phyloP scores from a whole-genome alignment of 306 rosid species.

The Amphicarpaea edgeworthii region DNA sequence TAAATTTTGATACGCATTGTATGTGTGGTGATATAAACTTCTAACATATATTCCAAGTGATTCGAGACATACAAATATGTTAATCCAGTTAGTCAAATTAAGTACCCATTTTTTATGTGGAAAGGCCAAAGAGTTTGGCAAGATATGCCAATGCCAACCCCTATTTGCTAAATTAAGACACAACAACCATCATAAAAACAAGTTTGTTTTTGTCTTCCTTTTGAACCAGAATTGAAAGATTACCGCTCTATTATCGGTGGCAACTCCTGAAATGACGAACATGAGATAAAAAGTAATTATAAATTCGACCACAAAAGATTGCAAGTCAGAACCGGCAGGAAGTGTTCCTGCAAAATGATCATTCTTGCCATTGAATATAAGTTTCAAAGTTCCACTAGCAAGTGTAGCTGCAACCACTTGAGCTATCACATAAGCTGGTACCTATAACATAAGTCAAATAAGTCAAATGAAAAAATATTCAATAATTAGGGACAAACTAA shows the following conservation, averaged over 20 bases:
- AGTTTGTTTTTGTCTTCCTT: too few species aligned
- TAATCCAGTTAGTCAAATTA: not conserved
- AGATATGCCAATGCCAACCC: not conserved
- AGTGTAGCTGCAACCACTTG: constrained; percentile 82
- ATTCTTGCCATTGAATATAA: constrained; percentile 59
- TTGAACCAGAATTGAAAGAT: not conserved
- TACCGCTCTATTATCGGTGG: constrained; percentile 88
- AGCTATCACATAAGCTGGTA: constrained; percentile 64
- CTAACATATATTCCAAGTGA: not conserved
- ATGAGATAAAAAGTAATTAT: constrained; percentile 85
- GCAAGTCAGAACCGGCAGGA: constrained; percentile 60
- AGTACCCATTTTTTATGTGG: not conserved
- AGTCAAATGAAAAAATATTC: not conserved
- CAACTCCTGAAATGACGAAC: constrained; percentile 81
- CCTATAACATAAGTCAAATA: constrained; percentile 49
- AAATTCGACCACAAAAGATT: constrained; percentile 77
- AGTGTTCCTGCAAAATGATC: constrained; percentile 68
- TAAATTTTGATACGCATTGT: not conserved
- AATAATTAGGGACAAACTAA: not conserved
- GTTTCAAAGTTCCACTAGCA: constrained; percentile 75
- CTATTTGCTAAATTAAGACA: not conserved
- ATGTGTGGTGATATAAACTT: not conserved
- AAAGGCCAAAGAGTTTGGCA: not conserved
- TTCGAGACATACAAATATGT: constrained; percentile 8
- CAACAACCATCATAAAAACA: not conserved